Conservation (phyloP, 768 basidiomycete genomes). For the Suillus bovinus region DNA sequence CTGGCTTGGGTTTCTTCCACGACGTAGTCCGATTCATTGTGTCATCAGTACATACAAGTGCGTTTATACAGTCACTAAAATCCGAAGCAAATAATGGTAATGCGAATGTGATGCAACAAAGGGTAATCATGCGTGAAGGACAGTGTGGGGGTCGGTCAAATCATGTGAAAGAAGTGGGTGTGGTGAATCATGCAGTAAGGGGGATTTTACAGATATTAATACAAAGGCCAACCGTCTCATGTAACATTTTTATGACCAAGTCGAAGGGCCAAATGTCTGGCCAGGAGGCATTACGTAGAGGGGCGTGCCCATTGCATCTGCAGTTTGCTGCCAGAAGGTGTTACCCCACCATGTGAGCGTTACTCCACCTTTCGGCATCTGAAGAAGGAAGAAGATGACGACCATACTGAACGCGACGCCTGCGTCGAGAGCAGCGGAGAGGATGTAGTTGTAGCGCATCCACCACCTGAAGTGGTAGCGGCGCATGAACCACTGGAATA, state of each 20-base stretch:
- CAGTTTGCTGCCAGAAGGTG: constrained; percentile 69
- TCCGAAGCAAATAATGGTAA: constrained; percentile 32
- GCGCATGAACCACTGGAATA: constrained; percentile 86
- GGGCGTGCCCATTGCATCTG: constrained; percentile 65
- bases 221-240: not conserved
- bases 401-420: constrained; percentile 61
- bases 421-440: constrained; percentile 68
- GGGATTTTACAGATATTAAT: constrained; percentile 6
- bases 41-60: constrained; percentile 28
- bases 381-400: constrained; percentile 61
- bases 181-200: constrained; percentile 13
- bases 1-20: too few relatives aligned
- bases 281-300: constrained; percentile 46
- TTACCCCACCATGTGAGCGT: constrained; percentile 81
- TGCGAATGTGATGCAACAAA: constrained; percentile 24
- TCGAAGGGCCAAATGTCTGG: constrained; percentile 59
- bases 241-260: constrained; percentile 46
- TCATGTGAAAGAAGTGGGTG: not conserved
- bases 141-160: constrained; percentile 4
- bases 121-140: constrained; percentile 25
- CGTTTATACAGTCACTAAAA: constrained; percentile 12
- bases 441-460: constrained; percentile 91
- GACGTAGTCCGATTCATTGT: too few relatives aligned
- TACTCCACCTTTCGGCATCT: constrained; percentile 58
- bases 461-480: constrained; percentile 77